Percentiles rank a stretch among this genome's conserved stretches.
Evolutionary conservation across 2,329 filamentous ascomycete species (phyloP).

Genomic region (Aschersonia sp.): DNA sequence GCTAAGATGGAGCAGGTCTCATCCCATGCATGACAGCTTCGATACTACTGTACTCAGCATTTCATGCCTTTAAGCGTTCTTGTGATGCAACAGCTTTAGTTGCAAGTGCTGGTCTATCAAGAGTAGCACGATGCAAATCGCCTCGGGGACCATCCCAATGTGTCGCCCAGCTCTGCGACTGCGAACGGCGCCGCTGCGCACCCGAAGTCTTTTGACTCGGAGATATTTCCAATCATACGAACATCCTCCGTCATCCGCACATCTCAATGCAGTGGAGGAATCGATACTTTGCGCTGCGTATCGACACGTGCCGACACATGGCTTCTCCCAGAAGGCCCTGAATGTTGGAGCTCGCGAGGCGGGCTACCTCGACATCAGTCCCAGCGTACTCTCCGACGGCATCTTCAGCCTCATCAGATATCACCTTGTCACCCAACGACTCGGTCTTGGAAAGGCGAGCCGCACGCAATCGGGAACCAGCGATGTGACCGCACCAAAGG

Average conservation of each 20-base stretch:
- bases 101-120: too few relatives aligned
- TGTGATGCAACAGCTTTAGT: too few relatives aligned
- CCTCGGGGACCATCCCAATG: not conserved
- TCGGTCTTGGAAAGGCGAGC: slow-evolving; percentile 34
- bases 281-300: slow-evolving; percentile 73
- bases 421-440: slow-evolving; percentile 55
- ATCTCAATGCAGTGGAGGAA: slow-evolving; percentile 55
- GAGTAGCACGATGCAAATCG: not conserved
- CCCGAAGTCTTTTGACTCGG: not conserved
- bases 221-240: slow-evolving; percentile 58
- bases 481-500: slow-evolving; percentile 4
- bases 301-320: slow-evolving; percentile 60
- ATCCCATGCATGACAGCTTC: too few relatives aligned
- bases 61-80: too few relatives aligned
- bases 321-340: slow-evolving; percentile 65
- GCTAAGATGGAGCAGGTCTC: too few relatives aligned
- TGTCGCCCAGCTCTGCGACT: not conserved
- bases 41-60: too few relatives aligned
- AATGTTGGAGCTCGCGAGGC: slow-evolving; percentile 67
- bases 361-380: slow-evolving; percentile 75
- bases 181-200: not conserved
- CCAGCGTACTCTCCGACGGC: slow-evolving; percentile 66
- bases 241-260: slow-evolving; percentile 39
- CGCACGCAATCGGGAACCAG: slow-evolving; percentile 20
- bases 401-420: slow-evolving; percentile 71